These are phyloP conservation scores for Sporothrix euskadiensis DNA, from an alignment of 2,329 filamentous ascomycete genomes.

Conservation along the genomic window DNA sequence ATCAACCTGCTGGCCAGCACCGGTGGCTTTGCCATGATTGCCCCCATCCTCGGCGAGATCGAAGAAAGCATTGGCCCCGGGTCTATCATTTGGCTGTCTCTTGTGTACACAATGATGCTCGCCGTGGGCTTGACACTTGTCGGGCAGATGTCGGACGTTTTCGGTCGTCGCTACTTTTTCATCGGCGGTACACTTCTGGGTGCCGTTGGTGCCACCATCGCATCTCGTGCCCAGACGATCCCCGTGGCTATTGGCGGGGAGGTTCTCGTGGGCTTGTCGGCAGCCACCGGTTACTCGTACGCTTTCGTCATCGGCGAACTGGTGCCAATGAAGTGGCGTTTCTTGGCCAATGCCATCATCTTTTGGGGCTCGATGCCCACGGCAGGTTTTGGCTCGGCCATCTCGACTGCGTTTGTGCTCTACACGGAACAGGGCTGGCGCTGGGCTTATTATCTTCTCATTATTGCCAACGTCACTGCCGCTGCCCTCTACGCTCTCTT, in stretches of 20 bases:
- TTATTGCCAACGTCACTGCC: conserved; percentile 31
- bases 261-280: conserved; percentile 30
- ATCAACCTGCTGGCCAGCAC: neutral
- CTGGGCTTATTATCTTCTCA: conserved; percentile 31
- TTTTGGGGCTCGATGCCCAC: conserved; percentile 31
- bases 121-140: conserved; percentile 27
- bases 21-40: conserved; percentile 4
- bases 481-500: conserved; percentile 30
- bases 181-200: conserved; percentile 32
- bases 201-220: conserved; percentile 30
- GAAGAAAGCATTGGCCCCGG: conserved; percentile 17
- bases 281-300: conserved; percentile 31
- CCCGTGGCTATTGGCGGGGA: conserved; percentile 31
- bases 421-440: conserved; percentile 32
- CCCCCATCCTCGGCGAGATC: conserved; percentile 22
- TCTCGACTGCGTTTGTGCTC: conserved; percentile 31
- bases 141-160: conserved; percentile 29
- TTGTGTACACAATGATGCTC: conserved; percentile 39
- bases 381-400: conserved; percentile 30
- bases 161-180: conserved; percentile 31
- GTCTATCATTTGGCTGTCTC: conserved; percentile 36
- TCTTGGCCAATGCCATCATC: conserved; percentile 26
- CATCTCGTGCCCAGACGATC: conserved; percentile 26
- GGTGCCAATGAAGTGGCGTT: conserved; percentile 33
- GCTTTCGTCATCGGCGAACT: conserved; percentile 34